Percentiles rank a stretch among this genome's conserved stretches.
These are phyloP conservation scores for Boletus pseudopeckii DNA, from an alignment of 768 basidiomycete species.

Conservation along the genomic window DNA sequence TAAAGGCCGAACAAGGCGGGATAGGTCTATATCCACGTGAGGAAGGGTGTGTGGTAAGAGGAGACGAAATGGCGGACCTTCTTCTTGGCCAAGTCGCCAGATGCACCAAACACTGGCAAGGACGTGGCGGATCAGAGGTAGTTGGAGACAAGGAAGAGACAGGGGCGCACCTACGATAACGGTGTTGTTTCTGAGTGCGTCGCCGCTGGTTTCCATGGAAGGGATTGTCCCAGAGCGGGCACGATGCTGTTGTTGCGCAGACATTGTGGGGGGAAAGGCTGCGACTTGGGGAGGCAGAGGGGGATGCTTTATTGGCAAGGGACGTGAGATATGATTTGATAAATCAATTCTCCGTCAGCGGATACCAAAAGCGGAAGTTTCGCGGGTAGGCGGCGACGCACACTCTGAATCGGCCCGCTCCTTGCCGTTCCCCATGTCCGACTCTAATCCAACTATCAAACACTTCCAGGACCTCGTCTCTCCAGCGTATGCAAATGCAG, in stretches of 20 bases:
- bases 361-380: slow-evolving; percentile 3
- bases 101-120: slow-evolving; percentile 81
- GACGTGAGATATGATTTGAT: slow-evolving; percentile 16
- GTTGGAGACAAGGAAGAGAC: slow-evolving; percentile 7
- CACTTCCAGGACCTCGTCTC: slow-evolving; percentile 63
- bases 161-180: slow-evolving; percentile 72
- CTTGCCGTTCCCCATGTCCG: slow-evolving; percentile 23
- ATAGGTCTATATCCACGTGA: slow-evolving; percentile 62
- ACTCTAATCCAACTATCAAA: slow-evolving; percentile 51
- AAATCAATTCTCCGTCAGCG: slow-evolving; percentile 10
- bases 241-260: slow-evolving; percentile 42
- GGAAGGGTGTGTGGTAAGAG: slow-evolving; percentile 38
- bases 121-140: slow-evolving; percentile 9
- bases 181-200: slow-evolving; percentile 82
- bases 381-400: background rate
- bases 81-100: slow-evolving; percentile 98
- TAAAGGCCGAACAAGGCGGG: slow-evolving; percentile 93
- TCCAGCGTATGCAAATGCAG: slow-evolving; percentile 44
- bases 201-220: slow-evolving; percentile 74
- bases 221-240: slow-evolving; percentile 81
- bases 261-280: slow-evolving; percentile 10
- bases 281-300: background rate
- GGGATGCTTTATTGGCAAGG: slow-evolving; percentile 16
- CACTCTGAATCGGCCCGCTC: too few species aligned
- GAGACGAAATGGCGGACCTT: slow-evolving; percentile 55